These are phyloP conservation scores for Saccharata proteae DNA, from an alignment of 2,329 filamentous ascomycete species.

Conservation along the genomic window DNA sequence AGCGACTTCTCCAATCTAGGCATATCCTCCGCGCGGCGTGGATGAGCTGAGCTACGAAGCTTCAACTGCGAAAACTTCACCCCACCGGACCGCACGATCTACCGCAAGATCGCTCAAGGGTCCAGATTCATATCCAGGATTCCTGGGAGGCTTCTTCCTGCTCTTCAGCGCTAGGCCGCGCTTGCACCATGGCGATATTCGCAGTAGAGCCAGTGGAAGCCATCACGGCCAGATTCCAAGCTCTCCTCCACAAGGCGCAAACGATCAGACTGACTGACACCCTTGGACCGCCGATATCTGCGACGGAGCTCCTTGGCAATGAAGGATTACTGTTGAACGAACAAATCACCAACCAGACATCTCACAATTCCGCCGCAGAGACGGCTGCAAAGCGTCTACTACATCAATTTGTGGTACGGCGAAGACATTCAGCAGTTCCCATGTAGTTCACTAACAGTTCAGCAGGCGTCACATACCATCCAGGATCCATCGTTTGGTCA, in stretches of 20 bases:
- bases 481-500: constrained; percentile 65
- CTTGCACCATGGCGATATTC: constrained; percentile 16
- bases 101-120: no score
- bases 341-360: constrained; percentile 31
- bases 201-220: constrained; percentile 16
- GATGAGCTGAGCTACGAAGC: no score
- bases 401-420: constrained; percentile 63
- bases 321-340: constrained; percentile 16
- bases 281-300: constrained; percentile 33
- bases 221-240: constrained; percentile 22
- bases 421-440: not conserved
- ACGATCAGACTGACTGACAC: constrained; percentile 26
- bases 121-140: no score
- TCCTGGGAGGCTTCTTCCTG: no score
- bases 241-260: constrained; percentile 29
- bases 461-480: constrained; percentile 61
- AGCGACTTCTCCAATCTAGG: no score
- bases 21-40: no score
- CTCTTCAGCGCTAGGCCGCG: no score
- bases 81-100: no score
- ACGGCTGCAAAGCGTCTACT: constrained; percentile 73
- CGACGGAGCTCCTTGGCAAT: constrained; percentile 24
- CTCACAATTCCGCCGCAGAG: constrained; percentile 59
- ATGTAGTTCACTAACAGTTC: constrained; percentile 6
- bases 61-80: no score